Evolutionary conservation across 495 filamentous ascomycete species (phyloP).

Genomic region (Glonium stellatum): DNA sequence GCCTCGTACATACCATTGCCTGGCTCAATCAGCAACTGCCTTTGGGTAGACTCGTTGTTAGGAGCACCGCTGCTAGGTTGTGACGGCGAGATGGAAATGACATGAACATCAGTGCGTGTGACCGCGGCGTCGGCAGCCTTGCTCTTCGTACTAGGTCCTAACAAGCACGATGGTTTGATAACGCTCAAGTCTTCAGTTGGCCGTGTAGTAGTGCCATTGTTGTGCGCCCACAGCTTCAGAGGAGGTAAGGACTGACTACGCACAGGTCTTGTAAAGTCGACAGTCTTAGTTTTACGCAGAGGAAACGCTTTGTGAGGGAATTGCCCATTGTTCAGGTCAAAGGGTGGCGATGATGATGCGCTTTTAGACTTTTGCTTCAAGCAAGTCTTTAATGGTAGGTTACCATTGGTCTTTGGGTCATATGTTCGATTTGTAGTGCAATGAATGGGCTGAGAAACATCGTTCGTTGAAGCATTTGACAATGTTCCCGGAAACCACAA

Average conservation of each 20-base stretch:
- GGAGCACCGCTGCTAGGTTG: neutral
- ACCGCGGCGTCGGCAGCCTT: neutral
- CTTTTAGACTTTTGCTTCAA: neutral
- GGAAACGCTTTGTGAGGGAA: no score
- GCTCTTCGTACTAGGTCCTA: neutral
- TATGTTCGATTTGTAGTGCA: neutral
- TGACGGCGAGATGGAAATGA: neutral
- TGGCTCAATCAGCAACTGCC: neutral
- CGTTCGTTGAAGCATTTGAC: neutral
- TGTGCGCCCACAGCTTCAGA: neutral
- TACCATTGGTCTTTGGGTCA: neutral
- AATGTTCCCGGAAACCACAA: neutral
- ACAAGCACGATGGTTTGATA: neutral
- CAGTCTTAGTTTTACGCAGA: neutral
- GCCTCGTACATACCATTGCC: neutral
- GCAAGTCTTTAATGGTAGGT: neutral
- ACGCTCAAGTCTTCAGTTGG: neutral
- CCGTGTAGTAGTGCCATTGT: neutral
- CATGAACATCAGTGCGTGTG: conserved; percentile 1
- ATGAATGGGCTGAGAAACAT: neutral
- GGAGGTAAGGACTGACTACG: neutral
- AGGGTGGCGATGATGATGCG: neutral
- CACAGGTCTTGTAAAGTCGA: neutral
- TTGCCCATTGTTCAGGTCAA: neutral
- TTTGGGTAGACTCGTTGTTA: neutral